Conservation (phyloP, 768 basidiomycete species). For the Psilocybe tampanensis region DNA sequence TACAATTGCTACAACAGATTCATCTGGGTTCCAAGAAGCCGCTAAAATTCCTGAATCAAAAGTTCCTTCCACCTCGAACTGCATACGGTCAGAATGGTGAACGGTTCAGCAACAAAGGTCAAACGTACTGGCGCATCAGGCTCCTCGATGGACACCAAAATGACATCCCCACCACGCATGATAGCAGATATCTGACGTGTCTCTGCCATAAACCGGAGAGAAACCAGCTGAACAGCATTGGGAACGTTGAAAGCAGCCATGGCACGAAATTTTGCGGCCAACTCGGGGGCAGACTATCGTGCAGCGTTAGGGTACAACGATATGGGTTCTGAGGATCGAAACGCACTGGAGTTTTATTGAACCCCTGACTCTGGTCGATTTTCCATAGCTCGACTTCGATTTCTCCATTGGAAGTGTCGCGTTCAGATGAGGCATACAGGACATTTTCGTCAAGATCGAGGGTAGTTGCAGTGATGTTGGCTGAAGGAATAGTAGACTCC, state of each 20-base stretch:
- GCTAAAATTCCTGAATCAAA: constrained; percentile 84
- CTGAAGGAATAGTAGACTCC: constrained; percentile 17
- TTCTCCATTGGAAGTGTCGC: constrained; percentile 43
- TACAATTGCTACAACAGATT: constrained; percentile 78
- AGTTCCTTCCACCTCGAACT: constrained; percentile 85
- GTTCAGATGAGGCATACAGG: constrained; percentile 61
- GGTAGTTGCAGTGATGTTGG: constrained; percentile 47
- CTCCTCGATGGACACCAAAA: constrained; percentile 59
- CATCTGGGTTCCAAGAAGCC: constrained; percentile 92
- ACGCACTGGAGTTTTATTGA: constrained; percentile 20
- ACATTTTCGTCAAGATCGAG: constrained; percentile 68
- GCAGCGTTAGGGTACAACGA: not conserved
- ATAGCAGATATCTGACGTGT: constrained; percentile 66
- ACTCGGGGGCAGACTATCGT: constrained; percentile 23
- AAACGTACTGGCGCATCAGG: constrained; percentile 44
- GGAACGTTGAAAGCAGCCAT: constrained; percentile 28
- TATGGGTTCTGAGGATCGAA: not conserved
- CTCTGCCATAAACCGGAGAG: constrained; percentile 74
- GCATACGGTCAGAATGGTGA: constrained; percentile 19
- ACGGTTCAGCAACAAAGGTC: not conserved
- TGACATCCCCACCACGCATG: constrained; percentile 82
- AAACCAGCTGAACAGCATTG: constrained; percentile 50
- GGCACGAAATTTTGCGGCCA: constrained; percentile 41
- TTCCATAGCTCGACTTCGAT: constrained; percentile 65
- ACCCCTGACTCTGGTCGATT: constrained; percentile 25